These are phyloP conservation scores for Arachis stenosperma DNA, from an alignment of 306 rosid genomes.

Conservation along the genomic window DNA sequence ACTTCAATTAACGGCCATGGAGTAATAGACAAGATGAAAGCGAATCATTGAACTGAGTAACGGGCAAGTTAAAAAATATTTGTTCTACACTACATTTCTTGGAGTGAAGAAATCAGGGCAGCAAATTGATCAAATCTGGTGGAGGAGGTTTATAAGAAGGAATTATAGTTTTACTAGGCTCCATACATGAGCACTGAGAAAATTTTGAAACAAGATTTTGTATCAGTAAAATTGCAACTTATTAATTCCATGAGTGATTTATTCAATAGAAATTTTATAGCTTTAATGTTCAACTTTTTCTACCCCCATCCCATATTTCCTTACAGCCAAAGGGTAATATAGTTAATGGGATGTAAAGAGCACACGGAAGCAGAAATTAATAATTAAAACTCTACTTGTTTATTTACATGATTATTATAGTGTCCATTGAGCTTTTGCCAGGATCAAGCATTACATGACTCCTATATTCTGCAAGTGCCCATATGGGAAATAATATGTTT, in stretches of 20 bases:
- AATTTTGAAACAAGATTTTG: constrained; percentile 25
- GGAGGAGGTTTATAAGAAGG: constrained; percentile 7
- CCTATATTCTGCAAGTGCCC: too few relatives aligned
- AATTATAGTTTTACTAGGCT: constrained; percentile 9
- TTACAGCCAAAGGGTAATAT: not conserved
- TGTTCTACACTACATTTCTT: not conserved
- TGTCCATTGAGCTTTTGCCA: too few relatives aligned
- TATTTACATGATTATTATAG: constrained; percentile 32
- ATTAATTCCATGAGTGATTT: not conserved
- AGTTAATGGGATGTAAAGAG: not conserved
- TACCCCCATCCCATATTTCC: not conserved
- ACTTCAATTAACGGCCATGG: constrained; percentile 1
- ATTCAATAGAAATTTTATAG: not conserved
- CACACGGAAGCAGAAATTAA: too few relatives aligned
- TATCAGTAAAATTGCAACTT: constrained; percentile 11
- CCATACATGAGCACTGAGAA: not conserved
- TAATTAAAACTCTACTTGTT: not conserved
- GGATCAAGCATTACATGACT: too few relatives aligned
- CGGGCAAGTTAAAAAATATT: not conserved
- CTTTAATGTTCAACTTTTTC: not conserved
- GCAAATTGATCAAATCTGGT: constrained; percentile 24
- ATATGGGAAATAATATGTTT: constrained; percentile 74
- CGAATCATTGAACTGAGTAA: not conserved
- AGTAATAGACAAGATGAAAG: not conserved
- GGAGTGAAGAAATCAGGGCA: constrained; percentile 11